Evolutionary conservation across 2,329 filamentous ascomycete genomes (phyloP), one percentile per base, ranked within the genome.

Genomic region (Fusarium mangiferae): DNA sequence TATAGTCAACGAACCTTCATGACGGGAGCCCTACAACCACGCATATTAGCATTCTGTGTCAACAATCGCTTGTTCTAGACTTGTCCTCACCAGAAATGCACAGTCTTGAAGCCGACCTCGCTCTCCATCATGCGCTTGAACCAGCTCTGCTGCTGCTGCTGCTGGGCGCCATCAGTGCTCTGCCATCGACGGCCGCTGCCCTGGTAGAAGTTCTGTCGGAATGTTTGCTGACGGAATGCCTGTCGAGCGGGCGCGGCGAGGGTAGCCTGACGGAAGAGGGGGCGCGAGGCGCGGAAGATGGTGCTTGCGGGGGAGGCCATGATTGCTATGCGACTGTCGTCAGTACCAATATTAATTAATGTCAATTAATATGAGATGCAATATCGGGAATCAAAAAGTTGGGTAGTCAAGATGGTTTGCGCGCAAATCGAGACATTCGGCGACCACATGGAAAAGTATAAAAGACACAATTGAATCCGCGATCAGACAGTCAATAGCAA

Each of bases 91-190:
- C 96, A 99, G 87, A 99, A 99, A 85, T 99, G 96, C 79, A 99
- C 96, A 72, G 96, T 99, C 92, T 95, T 95, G 78, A 95, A 78
- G 58, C 94, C 94, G 74, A 95, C 84, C 72, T 93, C 93, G 83
- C 92, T 94, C 83, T 94, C 90, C 92, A 92, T 95, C 88, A 97
- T 90, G 84, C 91, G 91, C 87, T 92, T 91, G 83, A 96, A 91
- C 87, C 88, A 91, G 55, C 66, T 46, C 76, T 84, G 79, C 66
- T 84, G 82, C 68, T 30, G 30, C 76, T 78, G 81, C 76, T 78
- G 84, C 81, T 76, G 84, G 58, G 84, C 83, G 73, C 87, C 85
- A 46, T 90, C 86, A 49, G 92, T 91, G 83, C 91, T 94, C 84
- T 94, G 91, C 83, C 90, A 94, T 82, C 94, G 90, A 76, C 81